Evolutionary conservation across 129 eudicot genomes (phyloP).

Genomic region (Centaurea solstitialis): DNA sequence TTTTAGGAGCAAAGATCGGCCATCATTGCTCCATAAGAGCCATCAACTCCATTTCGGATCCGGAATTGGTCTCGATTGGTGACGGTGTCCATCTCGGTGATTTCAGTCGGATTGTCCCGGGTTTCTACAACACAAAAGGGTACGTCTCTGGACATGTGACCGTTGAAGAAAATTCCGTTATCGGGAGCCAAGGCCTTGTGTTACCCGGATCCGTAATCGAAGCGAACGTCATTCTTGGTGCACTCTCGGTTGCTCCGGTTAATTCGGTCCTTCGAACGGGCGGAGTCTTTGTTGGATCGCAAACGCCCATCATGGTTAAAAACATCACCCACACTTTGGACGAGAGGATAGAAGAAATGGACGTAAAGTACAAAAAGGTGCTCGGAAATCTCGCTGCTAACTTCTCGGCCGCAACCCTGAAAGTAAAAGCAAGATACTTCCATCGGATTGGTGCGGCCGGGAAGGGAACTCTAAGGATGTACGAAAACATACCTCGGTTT

Average conservation of each 20-base stretch:
- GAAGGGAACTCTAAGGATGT: conserved; percentile 46
- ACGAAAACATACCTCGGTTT: conserved; percentile 37
- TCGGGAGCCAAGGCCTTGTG: conserved; percentile 43
- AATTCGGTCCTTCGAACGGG: conserved; percentile 43
- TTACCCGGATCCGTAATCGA: conserved; percentile 45
- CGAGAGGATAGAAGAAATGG: conserved; percentile 48
- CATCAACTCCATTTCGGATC: conserved; percentile 38
- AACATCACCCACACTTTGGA: conserved; percentile 28
- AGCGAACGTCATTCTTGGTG: conserved; percentile 49
- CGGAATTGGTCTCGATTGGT: conserved; percentile 32
- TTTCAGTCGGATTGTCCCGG: conserved; percentile 39
- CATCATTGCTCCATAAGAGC: conserved; percentile 50
- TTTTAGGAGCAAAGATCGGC: conserved; percentile 43
- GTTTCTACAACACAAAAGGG: conserved; percentile 35
- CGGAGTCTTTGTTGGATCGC: conserved; percentile 52
- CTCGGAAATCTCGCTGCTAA: conserved; percentile 65
- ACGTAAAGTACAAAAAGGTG: conserved; percentile 40
- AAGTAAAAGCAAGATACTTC: conserved; percentile 52
- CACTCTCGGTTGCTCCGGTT: conserved; percentile 51
- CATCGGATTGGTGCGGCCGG: conserved; percentile 65
- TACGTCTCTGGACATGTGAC: conserved; percentile 25
- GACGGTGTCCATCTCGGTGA: conserved; percentile 55
- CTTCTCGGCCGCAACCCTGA: conserved; percentile 51
- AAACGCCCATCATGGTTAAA: conserved; percentile 45
- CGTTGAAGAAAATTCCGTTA: conserved; percentile 41